Conservation (phyloP, 192 early-diverging fungal species). For the Kickxella alabastrina region DNA sequence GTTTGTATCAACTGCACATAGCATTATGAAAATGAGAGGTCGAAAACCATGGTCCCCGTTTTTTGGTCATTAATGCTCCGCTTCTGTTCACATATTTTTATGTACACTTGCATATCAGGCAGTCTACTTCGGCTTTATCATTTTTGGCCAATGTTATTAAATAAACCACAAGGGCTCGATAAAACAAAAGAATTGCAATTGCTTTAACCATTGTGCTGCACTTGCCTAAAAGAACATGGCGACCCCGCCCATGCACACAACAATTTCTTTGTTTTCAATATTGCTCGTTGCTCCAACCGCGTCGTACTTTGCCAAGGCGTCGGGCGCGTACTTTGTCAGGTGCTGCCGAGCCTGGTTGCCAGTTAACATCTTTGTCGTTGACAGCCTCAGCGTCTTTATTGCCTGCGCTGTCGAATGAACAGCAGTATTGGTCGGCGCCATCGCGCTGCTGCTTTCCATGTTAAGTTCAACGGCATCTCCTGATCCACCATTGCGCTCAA, state of each 20-base stretch:
- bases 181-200: background rate
- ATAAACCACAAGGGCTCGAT: no score
- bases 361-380: conserved; percentile 21
- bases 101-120: no score
- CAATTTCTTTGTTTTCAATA: background rate
- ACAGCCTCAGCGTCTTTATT: background rate
- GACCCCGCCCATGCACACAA: conserved; percentile 18
- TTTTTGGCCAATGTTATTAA: no score
- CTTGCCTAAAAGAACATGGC: background rate
- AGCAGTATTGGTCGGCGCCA: background rate
- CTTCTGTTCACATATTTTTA: no score
- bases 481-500: conserved; percentile 27
- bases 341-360: conserved; percentile 19
- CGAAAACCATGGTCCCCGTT: no score
- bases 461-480: conserved; percentile 32
- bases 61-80: no score
- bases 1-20: no score
- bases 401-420: background rate
- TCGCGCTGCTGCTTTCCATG: background rate
- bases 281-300: background rate
- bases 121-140: no score
- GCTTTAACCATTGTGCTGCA: background rate
- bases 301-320: conserved; percentile 2
- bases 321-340: conserved; percentile 19
- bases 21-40: no score